Conservation (phyloP, 2,329 filamentous ascomycete genomes). For the Aspergillus sp. region DNA sequence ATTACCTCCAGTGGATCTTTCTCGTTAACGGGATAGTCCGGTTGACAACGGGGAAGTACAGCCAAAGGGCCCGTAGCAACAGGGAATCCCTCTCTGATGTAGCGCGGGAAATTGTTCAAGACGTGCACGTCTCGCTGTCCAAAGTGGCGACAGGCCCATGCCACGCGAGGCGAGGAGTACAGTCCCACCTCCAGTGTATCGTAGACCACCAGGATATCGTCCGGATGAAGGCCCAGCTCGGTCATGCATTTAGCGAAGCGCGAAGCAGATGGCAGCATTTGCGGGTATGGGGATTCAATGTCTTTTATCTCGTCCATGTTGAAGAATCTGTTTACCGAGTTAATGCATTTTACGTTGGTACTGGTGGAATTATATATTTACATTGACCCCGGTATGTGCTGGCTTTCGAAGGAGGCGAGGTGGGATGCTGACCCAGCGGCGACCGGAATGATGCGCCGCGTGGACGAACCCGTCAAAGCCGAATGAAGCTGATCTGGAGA, state of each 20-base stretch:
- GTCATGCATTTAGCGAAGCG: slow-evolving; percentile 23
- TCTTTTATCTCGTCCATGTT: slow-evolving; percentile 28
- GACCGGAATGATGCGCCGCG: slow-evolving; percentile 24
- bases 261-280: slow-evolving; percentile 27
- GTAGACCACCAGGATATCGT: slow-evolving; percentile 30
- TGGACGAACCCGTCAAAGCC: background rate
- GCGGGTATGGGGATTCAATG: slow-evolving; percentile 23
- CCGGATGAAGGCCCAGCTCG: slow-evolving; percentile 19
- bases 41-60: background rate
- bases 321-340: slow-evolving; percentile 24
- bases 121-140: slow-evolving; percentile 28
- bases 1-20: slow-evolving; percentile 8
- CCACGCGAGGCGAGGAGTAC: slow-evolving; percentile 30
- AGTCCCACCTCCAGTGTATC: slow-evolving; percentile 28
- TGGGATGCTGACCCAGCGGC: slow-evolving; percentile 21
- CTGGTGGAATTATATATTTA: slow-evolving; percentile 10
- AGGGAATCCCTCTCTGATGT: slow-evolving; percentile 21
- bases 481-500: slow-evolving; percentile 15
- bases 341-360: background rate
- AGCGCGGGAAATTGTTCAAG: slow-evolving; percentile 30
- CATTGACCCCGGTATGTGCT: slow-evolving; percentile 27
- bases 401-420: slow-evolving; percentile 13
- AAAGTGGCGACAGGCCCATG: slow-evolving; percentile 28
- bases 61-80: slow-evolving; percentile 1
- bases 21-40: slow-evolving; percentile 6